Percentiles rank a stretch among this genome's conserved stretches.
phyloP scores from a whole-genome alignment of 306 rosid species.

The Adenanthera pavonina region DNA sequence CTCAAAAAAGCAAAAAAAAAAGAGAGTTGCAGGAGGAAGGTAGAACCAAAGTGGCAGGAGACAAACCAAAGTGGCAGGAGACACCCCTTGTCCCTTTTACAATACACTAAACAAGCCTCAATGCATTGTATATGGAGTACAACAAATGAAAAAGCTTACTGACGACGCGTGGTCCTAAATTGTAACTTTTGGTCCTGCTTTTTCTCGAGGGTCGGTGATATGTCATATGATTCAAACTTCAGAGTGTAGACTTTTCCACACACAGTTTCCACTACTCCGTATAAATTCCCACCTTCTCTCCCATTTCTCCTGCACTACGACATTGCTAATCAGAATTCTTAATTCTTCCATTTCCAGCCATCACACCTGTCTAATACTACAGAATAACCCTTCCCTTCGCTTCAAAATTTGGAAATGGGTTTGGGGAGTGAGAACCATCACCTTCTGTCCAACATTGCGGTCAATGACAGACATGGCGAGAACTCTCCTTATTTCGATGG shows the following conservation, averaged over 20 bases:
- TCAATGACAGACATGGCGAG: slow-evolving; percentile 58
- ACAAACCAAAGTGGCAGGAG: too few relatives aligned
- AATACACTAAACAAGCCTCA: too few relatives aligned
- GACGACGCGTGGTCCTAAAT: not conserved
- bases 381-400: not conserved
- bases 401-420: slow-evolving; percentile 2
- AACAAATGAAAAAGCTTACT: too few relatives aligned
- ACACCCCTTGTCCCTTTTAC: too few relatives aligned
- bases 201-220: not conserved
- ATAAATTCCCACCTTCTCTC: not conserved
- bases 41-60: too few relatives aligned
- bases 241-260: not conserved
- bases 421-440: slow-evolving; percentile 3
- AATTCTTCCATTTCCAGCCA: not conserved
- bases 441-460: slow-evolving; percentile 56
- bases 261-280: not conserved
- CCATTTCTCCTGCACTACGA: not conserved
- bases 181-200: not conserved
- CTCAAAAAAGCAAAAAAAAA: too few relatives aligned
- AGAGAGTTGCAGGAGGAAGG: too few relatives aligned
- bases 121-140: too few relatives aligned
- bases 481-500: slow-evolving; percentile 64
- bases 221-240: not conserved
- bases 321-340: not conserved
- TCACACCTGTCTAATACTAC: not conserved